These are phyloP conservation scores for Setaria viridis DNA, from an alignment of 202 grass and related monocot genomes.

Conservation along the genomic window DNA sequence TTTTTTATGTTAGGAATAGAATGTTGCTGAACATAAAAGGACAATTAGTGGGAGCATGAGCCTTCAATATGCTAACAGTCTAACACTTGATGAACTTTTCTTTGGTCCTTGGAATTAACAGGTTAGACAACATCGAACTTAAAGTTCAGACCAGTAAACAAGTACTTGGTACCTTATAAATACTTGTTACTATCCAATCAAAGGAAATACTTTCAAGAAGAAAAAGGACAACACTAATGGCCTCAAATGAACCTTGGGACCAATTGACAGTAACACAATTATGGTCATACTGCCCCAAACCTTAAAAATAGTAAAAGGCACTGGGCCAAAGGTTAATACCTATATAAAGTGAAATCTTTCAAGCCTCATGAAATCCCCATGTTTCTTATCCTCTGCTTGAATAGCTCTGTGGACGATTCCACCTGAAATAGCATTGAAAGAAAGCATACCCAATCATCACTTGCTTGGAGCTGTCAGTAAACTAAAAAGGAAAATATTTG, in stretches of 20 bases:
- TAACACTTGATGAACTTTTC: background rate
- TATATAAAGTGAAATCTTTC: slow-evolving; percentile 64
- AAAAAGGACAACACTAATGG: too few species aligned
- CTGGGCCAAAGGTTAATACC: slow-evolving; percentile 49
- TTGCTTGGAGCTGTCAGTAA: slow-evolving; percentile 11
- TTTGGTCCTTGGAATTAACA: slow-evolving; percentile 2
- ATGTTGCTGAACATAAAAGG: slow-evolving; percentile 3
- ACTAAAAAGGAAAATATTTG: background rate
- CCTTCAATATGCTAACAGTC: background rate
- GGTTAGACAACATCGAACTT: background rate
- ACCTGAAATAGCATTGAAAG: slow-evolving; percentile 80
- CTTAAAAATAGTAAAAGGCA: slow-evolving; percentile 1
- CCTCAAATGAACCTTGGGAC: too few species aligned
- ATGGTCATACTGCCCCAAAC: too few species aligned
- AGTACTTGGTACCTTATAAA: too few species aligned
- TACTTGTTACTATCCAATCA: too few species aligned
- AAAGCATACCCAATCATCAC: background rate
- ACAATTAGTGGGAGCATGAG: background rate
- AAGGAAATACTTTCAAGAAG: too few species aligned
- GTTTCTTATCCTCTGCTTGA: slow-evolving; percentile 89
- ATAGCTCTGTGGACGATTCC: slow-evolving; percentile 85
- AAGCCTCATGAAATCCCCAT: slow-evolving; percentile 85
- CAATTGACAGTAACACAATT: too few species aligned
- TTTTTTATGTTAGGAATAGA: slow-evolving; percentile 30
- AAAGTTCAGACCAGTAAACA: background rate